These are phyloP conservation scores for Cornus kousa DNA, from an alignment of 148 eudicot genomes.

Conservation along the genomic window DNA sequence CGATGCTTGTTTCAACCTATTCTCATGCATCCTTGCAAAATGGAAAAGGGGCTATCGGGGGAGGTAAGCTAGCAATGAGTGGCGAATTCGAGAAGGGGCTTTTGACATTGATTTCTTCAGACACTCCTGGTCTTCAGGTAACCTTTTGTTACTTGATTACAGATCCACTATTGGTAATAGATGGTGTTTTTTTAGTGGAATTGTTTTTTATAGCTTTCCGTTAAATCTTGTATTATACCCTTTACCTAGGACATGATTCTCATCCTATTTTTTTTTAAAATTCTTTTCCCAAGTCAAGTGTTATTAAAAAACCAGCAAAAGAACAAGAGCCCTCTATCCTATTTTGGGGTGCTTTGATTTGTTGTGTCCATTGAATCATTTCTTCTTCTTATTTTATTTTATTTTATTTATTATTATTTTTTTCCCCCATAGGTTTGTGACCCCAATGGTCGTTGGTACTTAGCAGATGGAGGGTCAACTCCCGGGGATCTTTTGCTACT, in stretches of 20 bases:
- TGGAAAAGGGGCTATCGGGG: slow-evolving; percentile 60
- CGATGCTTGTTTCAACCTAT: slow-evolving; percentile 76
- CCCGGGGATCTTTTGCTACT: slow-evolving; percentile 72
- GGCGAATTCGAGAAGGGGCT: slow-evolving; percentile 83
- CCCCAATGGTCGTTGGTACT: slow-evolving; percentile 88
- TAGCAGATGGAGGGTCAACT: slow-evolving; percentile 66
- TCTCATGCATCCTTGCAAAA: slow-evolving; percentile 48
- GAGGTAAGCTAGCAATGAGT: slow-evolving; percentile 49
- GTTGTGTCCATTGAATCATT: slow-evolving; percentile 22
- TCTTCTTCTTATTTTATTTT: background rate
- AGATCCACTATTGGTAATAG: background rate
- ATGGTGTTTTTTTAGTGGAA: background rate
- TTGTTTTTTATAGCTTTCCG: background rate
- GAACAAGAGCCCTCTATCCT: background rate
- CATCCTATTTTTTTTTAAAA: no score
- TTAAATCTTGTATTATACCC: background rate
- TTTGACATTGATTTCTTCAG: slow-evolving; percentile 64
- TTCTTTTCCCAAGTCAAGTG: no score
- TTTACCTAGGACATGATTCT: background rate
- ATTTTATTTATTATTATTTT: slow-evolving; percentile 10
- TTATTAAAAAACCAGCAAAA: no score
- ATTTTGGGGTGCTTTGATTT: background rate
- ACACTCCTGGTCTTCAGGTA: slow-evolving; percentile 89
- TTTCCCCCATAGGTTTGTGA: slow-evolving; percentile 67
- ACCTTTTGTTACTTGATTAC: background rate